Base-by-base conservation (phyloP, 108 stramenopile genomes). In the Fragilaria crotonensis region DNA sequence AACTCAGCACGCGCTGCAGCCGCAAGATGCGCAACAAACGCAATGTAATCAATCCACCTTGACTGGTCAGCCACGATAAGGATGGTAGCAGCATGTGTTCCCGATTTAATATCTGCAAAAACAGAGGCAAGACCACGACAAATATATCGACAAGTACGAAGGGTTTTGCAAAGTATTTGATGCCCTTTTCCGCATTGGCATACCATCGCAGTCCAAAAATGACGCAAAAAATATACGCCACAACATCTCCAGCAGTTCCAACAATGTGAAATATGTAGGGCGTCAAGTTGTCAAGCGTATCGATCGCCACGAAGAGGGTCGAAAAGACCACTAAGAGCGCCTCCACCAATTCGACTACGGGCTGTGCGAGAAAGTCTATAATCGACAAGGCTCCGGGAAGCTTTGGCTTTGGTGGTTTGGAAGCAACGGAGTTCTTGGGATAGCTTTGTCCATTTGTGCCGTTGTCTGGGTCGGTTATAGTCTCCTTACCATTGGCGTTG, bases 121-220 rank as follows among this genome's bases (percentile, higher is more conserved):
- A 32, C 5, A 79, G 44, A 9, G 78, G 67, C 25, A 71, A 54
- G n/a, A 77, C 50, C 11, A 73, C 62, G 29, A 63, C 63, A 21
- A 78, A 33, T 5, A 80, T 60, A 63, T 90, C 89, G 2, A 83
- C 64, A 7, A 73, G 48, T 11, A 71, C 60, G 45, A 80, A 71
- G 25, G 79, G 79, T 25, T 74, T 68, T 9, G 79, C 47, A 11
- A 87, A 30, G 45, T 80, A 83, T 23, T 59, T 53, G 29, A 25
- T 25, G 30, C 51, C 54, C 36, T 41, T 7, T 41, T 41, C 36
- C 20, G 27, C 54, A 1, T 57, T 55, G 1, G 64, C 64, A 51
- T 64, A 85, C 85, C 85, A 86, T 41, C 85, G 52, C 20, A 72
- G 47, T 44, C 75, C 62, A 57, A 86, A 86, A 29, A 82, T 80